phyloP scores from a whole-genome alignment of 306 rosid species.

The Cucumis sativus region Cucumber_9930_V3 NC_026659.2:13739001-13739500 shows the following conservation, averaged over 20 bases:
- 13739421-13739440: constrained; percentile 76
- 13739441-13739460: constrained; percentile 77
- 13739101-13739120: constrained; percentile 81
- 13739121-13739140: constrained; percentile 72
- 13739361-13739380: constrained; percentile 88
- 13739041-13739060: constrained; percentile 88
- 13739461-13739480: constrained; percentile 70
- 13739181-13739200: constrained; percentile 64
- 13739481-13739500: constrained; percentile 55
- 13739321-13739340: constrained; percentile 74
- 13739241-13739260: constrained; percentile 88
- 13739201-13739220: constrained; percentile 60
- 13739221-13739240: constrained; percentile 78
- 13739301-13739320: constrained; percentile 82
- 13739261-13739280: constrained; percentile 67
- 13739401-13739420: constrained; percentile 79
- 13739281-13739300: constrained; percentile 54
- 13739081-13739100: constrained; percentile 99
- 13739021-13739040: constrained; percentile 61
- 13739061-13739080: constrained; percentile 90
- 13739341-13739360: constrained; percentile 76
- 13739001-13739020: constrained; percentile 84
- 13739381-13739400: constrained; percentile 72
- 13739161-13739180: constrained; percentile 84
- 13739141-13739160: constrained; percentile 84